phyloP scores from a whole-genome alignment of 2,329 filamentous ascomycete genomes.

The Clathrospora elynae region DNA sequence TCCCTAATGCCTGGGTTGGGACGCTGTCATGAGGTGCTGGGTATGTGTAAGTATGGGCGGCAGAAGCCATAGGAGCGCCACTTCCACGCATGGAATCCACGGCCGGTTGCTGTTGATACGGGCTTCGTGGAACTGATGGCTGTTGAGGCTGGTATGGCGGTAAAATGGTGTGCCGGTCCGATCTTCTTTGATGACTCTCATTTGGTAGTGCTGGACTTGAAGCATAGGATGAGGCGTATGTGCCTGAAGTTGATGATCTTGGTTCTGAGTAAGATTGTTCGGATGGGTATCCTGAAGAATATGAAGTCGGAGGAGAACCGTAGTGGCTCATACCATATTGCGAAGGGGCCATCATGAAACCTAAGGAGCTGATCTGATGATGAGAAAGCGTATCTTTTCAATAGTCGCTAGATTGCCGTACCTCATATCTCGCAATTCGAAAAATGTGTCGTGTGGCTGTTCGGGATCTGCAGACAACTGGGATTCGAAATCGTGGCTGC shows the following conservation, averaged over 20 bases:
- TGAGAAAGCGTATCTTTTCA: conserved; percentile 17
- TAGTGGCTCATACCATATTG: conserved; percentile 48
- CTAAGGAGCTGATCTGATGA: conserved; percentile 41
- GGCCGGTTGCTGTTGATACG: conserved; percentile 43
- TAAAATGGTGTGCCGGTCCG: conserved; percentile 34
- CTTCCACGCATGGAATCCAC: conserved; percentile 38
- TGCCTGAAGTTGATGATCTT: conserved; percentile 32
- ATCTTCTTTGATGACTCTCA: conserved; percentile 33
- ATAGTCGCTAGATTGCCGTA: conserved; percentile 19
- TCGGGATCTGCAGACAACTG: conserved; percentile 27
- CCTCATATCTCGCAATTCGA: conserved; percentile 48
- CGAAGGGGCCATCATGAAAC: conserved; percentile 49
- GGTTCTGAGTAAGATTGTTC: conserved; percentile 39
- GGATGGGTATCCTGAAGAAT: conserved; percentile 42
- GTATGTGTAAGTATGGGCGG: conserved; percentile 40
- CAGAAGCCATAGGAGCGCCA: conserved; percentile 34
- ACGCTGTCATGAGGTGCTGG: conserved; percentile 39
- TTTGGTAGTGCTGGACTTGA: conserved; percentile 34
- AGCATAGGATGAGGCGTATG: conserved; percentile 38
- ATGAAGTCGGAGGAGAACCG: conserved; percentile 37
- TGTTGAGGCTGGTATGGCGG: conserved; percentile 41
- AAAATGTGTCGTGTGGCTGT: conserved; percentile 27
- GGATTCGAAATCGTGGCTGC: conserved; percentile 27
- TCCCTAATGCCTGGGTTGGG: conserved; percentile 35
- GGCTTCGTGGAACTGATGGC: conserved; percentile 36